These are phyloP conservation scores for Fusarium sp. DNA, from an alignment of 2,329 filamentous ascomycete species.

Conservation along the genomic window DNA sequence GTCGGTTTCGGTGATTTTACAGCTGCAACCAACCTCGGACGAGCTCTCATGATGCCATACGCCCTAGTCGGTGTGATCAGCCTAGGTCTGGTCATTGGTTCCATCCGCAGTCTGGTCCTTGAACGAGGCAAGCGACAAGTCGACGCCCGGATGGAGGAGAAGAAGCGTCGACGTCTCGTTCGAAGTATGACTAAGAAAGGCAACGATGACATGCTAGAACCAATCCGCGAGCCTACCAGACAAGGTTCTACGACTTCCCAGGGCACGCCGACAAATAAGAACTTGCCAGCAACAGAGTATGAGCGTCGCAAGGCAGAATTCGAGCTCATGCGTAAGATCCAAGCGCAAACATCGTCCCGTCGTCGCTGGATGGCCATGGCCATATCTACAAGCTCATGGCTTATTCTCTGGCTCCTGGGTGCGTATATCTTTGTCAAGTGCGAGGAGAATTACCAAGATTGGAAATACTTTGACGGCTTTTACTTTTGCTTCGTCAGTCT, in stretches of 20 bases:
- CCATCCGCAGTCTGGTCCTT: constrained; percentile 75
- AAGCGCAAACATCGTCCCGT: constrained; percentile 71
- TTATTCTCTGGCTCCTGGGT: constrained; percentile 83
- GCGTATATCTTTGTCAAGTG: constrained; percentile 76
- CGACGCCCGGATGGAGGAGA: constrained; percentile 70
- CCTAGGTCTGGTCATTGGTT: constrained; percentile 84
- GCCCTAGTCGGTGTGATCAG: constrained; percentile 86
- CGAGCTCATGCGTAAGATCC: constrained; percentile 83
- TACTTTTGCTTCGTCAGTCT: constrained; percentile 90
- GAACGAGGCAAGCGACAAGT: constrained; percentile 68
- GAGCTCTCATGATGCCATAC: constrained; percentile 84
- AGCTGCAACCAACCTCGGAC: constrained; percentile 65
- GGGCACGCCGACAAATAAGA: constrained; percentile 7
- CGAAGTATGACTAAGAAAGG: constrained; percentile 60
- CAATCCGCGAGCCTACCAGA: constrained; percentile 53
- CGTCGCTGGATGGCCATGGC: constrained; percentile 81
- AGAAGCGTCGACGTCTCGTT: constrained; percentile 65
- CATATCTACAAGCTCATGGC: constrained; percentile 76
- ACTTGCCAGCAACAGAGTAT: constrained; percentile 57
- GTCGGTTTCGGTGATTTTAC: constrained; percentile 72
- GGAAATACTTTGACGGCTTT: constrained; percentile 83
- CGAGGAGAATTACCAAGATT: constrained; percentile 66
- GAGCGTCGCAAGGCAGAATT: constrained; percentile 79
- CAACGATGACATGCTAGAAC: constrained; percentile 62
- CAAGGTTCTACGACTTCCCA: constrained; percentile 26